These are phyloP conservation scores for Diaporthe destruens DNA, from an alignment of 2,329 filamentous ascomycete species.

Conservation along the genomic window DNA sequence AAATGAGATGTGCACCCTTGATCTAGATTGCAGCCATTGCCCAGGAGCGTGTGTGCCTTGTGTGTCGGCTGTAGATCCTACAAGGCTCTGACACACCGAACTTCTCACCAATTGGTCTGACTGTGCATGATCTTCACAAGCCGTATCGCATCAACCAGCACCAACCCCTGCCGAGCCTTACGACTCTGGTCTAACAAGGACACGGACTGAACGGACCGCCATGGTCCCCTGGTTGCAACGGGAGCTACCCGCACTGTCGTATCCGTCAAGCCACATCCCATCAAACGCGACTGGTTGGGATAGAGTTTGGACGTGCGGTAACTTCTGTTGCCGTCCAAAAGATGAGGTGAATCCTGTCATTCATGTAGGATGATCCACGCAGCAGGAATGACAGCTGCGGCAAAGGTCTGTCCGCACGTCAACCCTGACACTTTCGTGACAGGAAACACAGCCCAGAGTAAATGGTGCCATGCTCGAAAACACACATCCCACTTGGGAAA, in stretches of 20 bases:
- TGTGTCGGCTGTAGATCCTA: conserved; percentile 29
- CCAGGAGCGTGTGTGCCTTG: conserved; percentile 8
- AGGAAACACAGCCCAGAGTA: conserved; percentile 11
- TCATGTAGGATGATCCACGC: conserved; percentile 15
- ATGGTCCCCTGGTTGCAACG: conserved; percentile 20
- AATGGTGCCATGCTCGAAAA: not conserved
- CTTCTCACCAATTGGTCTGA: conserved; percentile 21
- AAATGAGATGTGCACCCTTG: not conserved
- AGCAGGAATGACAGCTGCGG: conserved; percentile 16
- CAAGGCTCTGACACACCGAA: conserved; percentile 23
- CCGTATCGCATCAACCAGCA: conserved; percentile 24
- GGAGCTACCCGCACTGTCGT: conserved; percentile 27
- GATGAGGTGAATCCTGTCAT: conserved; percentile 6
- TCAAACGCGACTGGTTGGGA: conserved; percentile 18
- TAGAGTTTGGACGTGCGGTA: conserved; percentile 19
- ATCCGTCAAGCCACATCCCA: not conserved
- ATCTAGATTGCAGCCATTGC: conserved; percentile 4
- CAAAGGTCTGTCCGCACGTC: conserved; percentile 23
- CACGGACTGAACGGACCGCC: not conserved
- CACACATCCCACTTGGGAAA: not conserved
- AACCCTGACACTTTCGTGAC: conserved; percentile 22
- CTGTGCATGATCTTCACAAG: conserved; percentile 33
- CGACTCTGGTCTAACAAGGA: not conserved
- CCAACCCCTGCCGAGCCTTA: conserved; percentile 20
- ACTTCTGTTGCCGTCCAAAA: conserved; percentile 7